Percentiles rank a stretch among this genome's conserved stretches.
phyloP scores from a whole-genome alignment of 148 eudicot genomes.

The Rhododendron mucronatum region DNA sequence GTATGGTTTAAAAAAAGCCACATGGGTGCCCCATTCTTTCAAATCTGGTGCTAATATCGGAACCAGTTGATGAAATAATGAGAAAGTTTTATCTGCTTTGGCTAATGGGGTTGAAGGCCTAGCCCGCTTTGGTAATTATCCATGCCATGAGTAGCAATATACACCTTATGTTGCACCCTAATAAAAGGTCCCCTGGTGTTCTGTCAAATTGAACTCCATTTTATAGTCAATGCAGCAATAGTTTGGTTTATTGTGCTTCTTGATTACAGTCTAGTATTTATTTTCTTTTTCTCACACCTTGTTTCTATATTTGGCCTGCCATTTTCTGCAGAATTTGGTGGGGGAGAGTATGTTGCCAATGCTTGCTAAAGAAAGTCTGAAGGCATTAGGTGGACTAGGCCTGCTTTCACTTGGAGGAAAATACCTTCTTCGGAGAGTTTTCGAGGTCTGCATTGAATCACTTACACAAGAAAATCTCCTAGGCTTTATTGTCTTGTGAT shows the following conservation, averaged over 20 bases:
- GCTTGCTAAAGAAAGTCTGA: slow-evolving; percentile 78
- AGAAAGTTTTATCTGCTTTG: neutral
- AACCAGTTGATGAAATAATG: neutral
- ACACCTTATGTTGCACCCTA: neutral
- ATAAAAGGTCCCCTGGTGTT: neutral
- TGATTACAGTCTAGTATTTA: neutral
- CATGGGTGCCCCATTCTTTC: neutral
- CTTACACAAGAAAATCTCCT: slow-evolving; percentile 6
- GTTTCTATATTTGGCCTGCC: slow-evolving; percentile 12
- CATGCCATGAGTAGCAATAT: neutral
- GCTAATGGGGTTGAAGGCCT: neutral
- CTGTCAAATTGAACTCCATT: neutral
- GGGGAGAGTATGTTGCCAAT: slow-evolving; percentile 84
- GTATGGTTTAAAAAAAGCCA: neutral
- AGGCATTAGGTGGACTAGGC: slow-evolving; percentile 82
- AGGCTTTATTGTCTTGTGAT: neutral
- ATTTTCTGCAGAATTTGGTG: slow-evolving; percentile 56
- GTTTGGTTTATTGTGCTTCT: neutral
- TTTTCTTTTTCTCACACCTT: neutral
- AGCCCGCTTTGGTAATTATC: neutral
- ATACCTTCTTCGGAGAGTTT: slow-evolving; percentile 70
- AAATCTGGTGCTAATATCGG: neutral
- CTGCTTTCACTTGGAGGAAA: slow-evolving; percentile 92
- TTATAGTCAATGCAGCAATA: neutral
- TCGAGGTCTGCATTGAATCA: slow-evolving; percentile 55